These are phyloP conservation scores for Pseudotulostoma volvatum DNA, from an alignment of 495 filamentous ascomycete species.

Conservation along the genomic window DNA sequence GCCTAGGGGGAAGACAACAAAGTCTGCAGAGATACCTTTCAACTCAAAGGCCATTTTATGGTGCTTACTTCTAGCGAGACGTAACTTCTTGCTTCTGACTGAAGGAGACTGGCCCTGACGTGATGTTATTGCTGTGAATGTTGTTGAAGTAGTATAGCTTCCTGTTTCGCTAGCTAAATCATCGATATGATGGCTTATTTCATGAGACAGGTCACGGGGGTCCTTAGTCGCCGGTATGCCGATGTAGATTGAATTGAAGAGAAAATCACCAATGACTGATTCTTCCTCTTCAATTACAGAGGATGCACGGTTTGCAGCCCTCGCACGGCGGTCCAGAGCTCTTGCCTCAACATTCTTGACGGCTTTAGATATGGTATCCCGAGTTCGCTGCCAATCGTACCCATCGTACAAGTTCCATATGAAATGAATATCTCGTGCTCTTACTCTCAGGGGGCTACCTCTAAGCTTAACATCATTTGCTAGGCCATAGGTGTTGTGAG, in stretches of 20 bases:
- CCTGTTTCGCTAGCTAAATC: slow-evolving; percentile 79
- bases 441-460: slow-evolving; percentile 56
- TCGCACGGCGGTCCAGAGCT: slow-evolving; percentile 53
- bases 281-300: slow-evolving; percentile 51
- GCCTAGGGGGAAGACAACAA: slow-evolving; percentile 66
- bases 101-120: slow-evolving; percentile 31
- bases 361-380: slow-evolving; percentile 71
- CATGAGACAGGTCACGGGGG: slow-evolving; percentile 57
- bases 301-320: slow-evolving; percentile 27
- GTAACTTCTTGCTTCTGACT: slow-evolving; percentile 41
- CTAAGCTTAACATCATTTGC: slow-evolving; percentile 44
- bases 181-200: slow-evolving; percentile 77
- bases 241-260: slow-evolving; percentile 99
- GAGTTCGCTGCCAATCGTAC: slow-evolving; percentile 84
- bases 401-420: slow-evolving; percentile 99
- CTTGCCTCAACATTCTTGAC: slow-evolving; percentile 72
- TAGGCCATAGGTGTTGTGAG: slow-evolving; percentile 52
- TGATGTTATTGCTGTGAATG: slow-evolving; percentile 41
- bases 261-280: slow-evolving; percentile 77
- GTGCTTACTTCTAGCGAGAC: slow-evolving; percentile 66
- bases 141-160: slow-evolving; percentile 59
- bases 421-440: slow-evolving; percentile 71
- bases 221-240: slow-evolving; percentile 77
- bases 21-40: slow-evolving; percentile 65
- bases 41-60: slow-evolving; percentile 96